phyloP scores from a whole-genome alignment of 306 rosid species.

The Alnus glutinosa region DNA sequence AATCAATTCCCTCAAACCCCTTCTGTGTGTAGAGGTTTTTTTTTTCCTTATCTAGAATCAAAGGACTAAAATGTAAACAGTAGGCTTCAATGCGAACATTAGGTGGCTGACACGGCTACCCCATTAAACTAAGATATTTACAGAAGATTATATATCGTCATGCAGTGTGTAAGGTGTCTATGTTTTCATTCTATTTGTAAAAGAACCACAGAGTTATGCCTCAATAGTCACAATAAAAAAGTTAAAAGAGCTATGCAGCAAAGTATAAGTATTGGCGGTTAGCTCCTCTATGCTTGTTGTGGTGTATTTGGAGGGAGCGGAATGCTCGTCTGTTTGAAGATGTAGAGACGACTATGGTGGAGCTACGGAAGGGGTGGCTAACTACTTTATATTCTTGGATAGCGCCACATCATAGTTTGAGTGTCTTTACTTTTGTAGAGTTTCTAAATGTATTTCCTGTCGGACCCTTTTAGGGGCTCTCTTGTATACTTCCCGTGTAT shows the following conservation, averaged over 20 bases:
- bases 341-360: too few species aligned
- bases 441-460: too few species aligned
- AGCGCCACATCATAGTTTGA: too few species aligned
- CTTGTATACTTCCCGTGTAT: too few species aligned
- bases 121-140: background rate
- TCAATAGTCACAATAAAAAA: background rate
- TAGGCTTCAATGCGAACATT: background rate
- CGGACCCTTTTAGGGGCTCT: too few species aligned
- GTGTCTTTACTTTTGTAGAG: too few species aligned
- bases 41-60: constrained; percentile 10
- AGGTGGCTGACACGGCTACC: background rate
- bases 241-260: background rate
- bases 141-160: background rate
- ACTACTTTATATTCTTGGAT: too few species aligned
- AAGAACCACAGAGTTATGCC: background rate
- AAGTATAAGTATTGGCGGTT: background rate
- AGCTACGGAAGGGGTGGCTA: too few species aligned
- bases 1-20: background rate
- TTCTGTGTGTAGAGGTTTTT: too few species aligned
- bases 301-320: too few species aligned
- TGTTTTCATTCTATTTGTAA: background rate
- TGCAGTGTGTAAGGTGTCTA: background rate
- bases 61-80: background rate
- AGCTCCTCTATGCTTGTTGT: too few species aligned
- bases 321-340: too few species aligned